Conservation (phyloP, 2,329 filamentous ascomycete genomes). For the Mollisia scopiformis region DNA sequence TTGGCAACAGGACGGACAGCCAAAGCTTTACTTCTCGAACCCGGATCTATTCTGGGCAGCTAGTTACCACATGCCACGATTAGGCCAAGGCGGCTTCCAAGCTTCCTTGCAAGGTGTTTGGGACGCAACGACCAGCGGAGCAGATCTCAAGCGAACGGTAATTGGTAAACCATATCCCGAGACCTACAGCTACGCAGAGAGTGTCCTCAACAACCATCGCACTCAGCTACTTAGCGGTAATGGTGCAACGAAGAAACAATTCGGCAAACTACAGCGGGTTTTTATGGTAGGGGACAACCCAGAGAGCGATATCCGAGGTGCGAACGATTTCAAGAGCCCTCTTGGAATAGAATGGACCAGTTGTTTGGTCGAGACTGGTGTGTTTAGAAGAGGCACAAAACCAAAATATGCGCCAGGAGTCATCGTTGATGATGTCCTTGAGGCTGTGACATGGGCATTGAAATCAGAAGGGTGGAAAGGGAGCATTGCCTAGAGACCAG, state of each 20-base stretch:
- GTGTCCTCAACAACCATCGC: conserved; percentile 66
- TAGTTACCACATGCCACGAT: conserved; percentile 78
- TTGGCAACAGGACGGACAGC: conserved; percentile 83
- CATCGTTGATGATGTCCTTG: conserved; percentile 74
- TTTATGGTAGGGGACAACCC: conserved; percentile 96
- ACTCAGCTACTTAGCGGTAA: conserved; percentile 17
- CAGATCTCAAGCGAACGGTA: conserved; percentile 61
- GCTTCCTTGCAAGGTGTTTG: conserved; percentile 82
- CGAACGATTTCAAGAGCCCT: conserved; percentile 72
- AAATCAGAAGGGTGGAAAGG: conserved; percentile 46
- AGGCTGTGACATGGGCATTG: conserved; percentile 78
- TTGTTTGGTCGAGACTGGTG: conserved; percentile 79
- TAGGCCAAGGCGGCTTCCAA: conserved; percentile 91
- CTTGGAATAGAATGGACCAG: conserved; percentile 76
- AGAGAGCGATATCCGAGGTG: conserved; percentile 87
- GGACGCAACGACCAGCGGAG: conserved; percentile 68
- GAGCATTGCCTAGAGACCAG: not conserved
- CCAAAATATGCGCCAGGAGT: conserved; percentile 65
- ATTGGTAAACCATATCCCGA: conserved; percentile 81
- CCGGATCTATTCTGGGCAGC: conserved; percentile 90
- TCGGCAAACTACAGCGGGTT: conserved; percentile 65
- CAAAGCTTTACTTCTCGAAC: conserved; percentile 85
- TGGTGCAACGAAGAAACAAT: conserved; percentile 29
- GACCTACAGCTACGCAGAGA: conserved; percentile 86
- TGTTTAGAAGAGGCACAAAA: conserved; percentile 60